Conservation (phyloP, 2,329 filamentous ascomycete species). For the Leptosphaerulina australis region DNA sequence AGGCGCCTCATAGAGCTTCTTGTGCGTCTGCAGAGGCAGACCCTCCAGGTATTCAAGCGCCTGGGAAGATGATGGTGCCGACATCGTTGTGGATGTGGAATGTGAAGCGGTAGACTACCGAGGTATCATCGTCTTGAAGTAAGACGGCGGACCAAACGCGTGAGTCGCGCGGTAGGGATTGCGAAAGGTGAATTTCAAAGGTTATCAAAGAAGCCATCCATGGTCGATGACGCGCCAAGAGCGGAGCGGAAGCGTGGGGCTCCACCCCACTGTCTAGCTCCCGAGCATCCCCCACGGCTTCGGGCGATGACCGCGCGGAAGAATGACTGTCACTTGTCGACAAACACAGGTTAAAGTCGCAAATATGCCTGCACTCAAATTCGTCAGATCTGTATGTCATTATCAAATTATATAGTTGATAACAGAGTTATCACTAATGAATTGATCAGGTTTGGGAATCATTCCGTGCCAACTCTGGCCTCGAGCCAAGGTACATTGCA, state of each 20-base stretch:
- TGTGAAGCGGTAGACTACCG: slow-evolving; percentile 27
- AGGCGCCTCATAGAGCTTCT: slow-evolving; percentile 91
- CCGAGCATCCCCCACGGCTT: slow-evolving; percentile 9
- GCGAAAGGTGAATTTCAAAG: slow-evolving; percentile 21
- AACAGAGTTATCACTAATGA: slow-evolving; percentile 27
- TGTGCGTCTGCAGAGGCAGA: slow-evolving; percentile 86
- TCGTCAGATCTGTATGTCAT: slow-evolving; percentile 66
- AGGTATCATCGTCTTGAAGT: slow-evolving; percentile 40
- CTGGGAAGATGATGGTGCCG: slow-evolving; percentile 61
- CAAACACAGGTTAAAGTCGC: neutral
- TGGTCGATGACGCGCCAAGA: slow-evolving; percentile 32
- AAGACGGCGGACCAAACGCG: slow-evolving; percentile 20
- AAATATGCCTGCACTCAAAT: slow-evolving; percentile 59
- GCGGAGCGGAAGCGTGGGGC: slow-evolving; percentile 27
- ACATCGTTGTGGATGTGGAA: slow-evolving; percentile 55
- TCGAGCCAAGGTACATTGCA: slow-evolving; percentile 77
- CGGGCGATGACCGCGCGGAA: slow-evolving; percentile 29
- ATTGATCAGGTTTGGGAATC: slow-evolving; percentile 75
- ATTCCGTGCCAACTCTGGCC: slow-evolving; percentile 81
- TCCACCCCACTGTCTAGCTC: slow-evolving; percentile 30
- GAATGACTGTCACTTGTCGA: slow-evolving; percentile 33
- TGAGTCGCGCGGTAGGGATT: slow-evolving; percentile 19
- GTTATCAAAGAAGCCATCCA: neutral
- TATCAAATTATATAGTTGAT: neutral
- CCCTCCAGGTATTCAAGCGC: slow-evolving; percentile 91